Conservation (phyloP, 2,329 filamentous ascomycete species). For the Fusarium sp. region DNA sequence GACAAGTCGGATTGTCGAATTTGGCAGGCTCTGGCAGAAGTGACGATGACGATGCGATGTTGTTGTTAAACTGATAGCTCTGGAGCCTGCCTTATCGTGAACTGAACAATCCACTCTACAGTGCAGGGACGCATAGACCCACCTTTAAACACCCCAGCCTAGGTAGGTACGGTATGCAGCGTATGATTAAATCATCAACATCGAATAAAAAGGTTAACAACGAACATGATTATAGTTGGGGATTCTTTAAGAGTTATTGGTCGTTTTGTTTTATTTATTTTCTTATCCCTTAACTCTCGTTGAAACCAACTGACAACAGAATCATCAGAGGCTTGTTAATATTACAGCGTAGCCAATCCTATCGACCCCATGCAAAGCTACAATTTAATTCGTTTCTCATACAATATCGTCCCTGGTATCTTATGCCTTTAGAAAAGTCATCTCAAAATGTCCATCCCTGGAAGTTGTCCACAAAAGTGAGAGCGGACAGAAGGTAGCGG, state of each 20-base stretch:
- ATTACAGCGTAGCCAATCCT: slow-evolving; percentile 6
- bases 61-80: slow-evolving; percentile 31
- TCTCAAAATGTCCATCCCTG: slow-evolving; percentile 68
- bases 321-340: not conserved
- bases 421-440: not conserved
- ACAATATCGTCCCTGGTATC: slow-evolving; percentile 2
- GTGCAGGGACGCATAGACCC: slow-evolving; percentile 12
- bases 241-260: not conserved
- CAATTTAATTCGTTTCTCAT: slow-evolving; percentile 5
- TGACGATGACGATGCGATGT: slow-evolving; percentile 31
- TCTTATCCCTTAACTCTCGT: not conserved
- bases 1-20: not conserved
- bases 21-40: slow-evolving; percentile 2
- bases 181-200: not conserved
- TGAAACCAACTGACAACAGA: not conserved
- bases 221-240: not conserved
- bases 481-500: slow-evolving; percentile 74
- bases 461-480: slow-evolving; percentile 80
- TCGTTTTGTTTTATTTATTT: too few relatives aligned
- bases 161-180: too few relatives aligned
- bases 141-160: slow-evolving; percentile 2
- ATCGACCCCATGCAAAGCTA: not conserved
- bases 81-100: slow-evolving; percentile 32
- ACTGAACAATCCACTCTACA: slow-evolving; percentile 32
- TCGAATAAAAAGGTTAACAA: not conserved